Conservation (phyloP, 257 asterid genomes). For the Fraxinus excelsior region DNA sequence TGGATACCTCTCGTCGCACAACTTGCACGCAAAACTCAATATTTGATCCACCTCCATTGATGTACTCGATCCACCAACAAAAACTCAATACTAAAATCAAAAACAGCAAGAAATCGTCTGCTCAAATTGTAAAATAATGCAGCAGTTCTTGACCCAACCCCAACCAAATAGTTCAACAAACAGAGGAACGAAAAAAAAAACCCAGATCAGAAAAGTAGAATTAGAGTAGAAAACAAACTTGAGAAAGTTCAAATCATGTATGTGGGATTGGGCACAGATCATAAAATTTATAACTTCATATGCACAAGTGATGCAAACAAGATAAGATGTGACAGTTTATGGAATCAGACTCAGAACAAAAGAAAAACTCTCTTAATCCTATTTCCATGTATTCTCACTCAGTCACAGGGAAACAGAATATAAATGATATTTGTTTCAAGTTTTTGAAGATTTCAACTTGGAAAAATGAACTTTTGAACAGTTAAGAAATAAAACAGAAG, state of each 20-base stretch:
- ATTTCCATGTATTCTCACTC: slow-evolving; percentile 21
- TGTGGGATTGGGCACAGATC: slow-evolving; percentile 38
- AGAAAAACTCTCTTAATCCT: slow-evolving; percentile 15
- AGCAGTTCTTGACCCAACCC: slow-evolving; percentile 31
- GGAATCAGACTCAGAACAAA: slow-evolving; percentile 32
- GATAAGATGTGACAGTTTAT: slow-evolving; percentile 52
- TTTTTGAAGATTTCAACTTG: neutral
- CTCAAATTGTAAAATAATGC: slow-evolving; percentile 17
- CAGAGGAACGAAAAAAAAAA: slow-evolving; percentile 6
- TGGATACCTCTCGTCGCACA: slow-evolving; percentile 63
- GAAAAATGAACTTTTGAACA: slow-evolving; percentile 23
- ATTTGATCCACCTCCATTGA: slow-evolving; percentile 59
- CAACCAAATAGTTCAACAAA: neutral
- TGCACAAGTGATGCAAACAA: too few relatives aligned
- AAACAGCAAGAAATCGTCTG: slow-evolving; percentile 18
- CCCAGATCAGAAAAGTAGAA: slow-evolving; percentile 22
- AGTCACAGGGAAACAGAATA: neutral
- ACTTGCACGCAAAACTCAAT: slow-evolving; percentile 58
- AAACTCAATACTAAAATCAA: slow-evolving; percentile 19
- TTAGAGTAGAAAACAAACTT: neutral
- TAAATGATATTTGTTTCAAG: slow-evolving; percentile 18
- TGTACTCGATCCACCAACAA: slow-evolving; percentile 21
- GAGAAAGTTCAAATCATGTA: slow-evolving; percentile 24
- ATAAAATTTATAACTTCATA: slow-evolving; percentile 22
- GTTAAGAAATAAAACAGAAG: slow-evolving; percentile 33